Conservation (phyloP, 495 filamentous ascomycete species). For the Aspergillus panamensis region DNA sequence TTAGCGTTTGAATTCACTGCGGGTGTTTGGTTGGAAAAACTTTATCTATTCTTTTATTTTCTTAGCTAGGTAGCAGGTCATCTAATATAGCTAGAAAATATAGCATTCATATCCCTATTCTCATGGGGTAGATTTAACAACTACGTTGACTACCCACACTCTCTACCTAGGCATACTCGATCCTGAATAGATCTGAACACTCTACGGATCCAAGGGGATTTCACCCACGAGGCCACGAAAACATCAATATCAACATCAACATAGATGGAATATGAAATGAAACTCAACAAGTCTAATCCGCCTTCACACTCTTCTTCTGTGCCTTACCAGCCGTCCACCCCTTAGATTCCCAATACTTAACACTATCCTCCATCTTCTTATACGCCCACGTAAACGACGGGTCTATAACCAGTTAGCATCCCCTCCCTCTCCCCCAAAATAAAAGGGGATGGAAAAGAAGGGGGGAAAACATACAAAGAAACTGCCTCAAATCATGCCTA, state of each 20-base stretch:
- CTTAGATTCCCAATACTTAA: slow-evolving; percentile 39
- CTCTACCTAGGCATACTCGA: too few species aligned
- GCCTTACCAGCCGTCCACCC: slow-evolving; percentile 37
- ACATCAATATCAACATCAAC: too few species aligned
- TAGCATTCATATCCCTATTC: too few species aligned
- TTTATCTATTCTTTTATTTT: slow-evolving; percentile 1
- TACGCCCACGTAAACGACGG: slow-evolving; percentile 41
- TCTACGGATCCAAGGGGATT: too few species aligned
- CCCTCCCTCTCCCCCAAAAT: neutral
- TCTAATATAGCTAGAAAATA: neutral
- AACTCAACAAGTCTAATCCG: slow-evolving; percentile 23
- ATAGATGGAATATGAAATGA: neutral
- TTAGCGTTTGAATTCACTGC: slow-evolving; percentile 12
- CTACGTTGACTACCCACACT: too few species aligned
- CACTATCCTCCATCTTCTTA: slow-evolving; percentile 42
- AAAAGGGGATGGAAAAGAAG: neutral
- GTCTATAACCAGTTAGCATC: slow-evolving; percentile 19
- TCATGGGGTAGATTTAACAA: too few species aligned
- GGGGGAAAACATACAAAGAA: slow-evolving; percentile 34
- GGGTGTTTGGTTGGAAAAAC: slow-evolving; percentile 10
- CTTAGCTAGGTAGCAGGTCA: neutral
- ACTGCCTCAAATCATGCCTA: slow-evolving; percentile 64
- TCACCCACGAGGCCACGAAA: too few species aligned
- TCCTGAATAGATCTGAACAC: too few species aligned
- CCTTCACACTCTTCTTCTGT: slow-evolving; percentile 43